Percentiles rank a stretch among this genome's conserved stretches.
phyloP scores from a whole-genome alignment of 108 stramenopile species.

The Ochromonas danica region DNA sequence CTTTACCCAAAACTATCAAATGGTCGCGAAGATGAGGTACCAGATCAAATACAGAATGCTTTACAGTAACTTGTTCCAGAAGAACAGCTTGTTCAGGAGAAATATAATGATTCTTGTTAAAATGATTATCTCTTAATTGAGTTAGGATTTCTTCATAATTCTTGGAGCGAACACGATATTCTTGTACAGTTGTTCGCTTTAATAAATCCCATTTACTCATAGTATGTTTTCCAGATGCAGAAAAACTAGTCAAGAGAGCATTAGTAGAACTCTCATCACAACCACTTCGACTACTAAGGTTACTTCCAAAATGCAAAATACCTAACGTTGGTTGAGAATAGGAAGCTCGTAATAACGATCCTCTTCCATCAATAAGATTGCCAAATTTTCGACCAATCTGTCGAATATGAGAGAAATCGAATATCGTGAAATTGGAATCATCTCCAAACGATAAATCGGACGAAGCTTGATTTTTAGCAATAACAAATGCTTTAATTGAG shows the following conservation, averaged over 20 bases:
- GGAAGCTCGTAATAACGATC: no score
- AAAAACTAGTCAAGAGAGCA: background rate
- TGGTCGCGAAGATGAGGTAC: background rate
- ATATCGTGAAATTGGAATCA: no score
- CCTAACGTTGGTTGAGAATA: no score
- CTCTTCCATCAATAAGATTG: background rate
- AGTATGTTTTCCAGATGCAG: background rate
- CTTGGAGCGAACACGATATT: background rate
- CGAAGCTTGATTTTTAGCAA: conserved; percentile 25
- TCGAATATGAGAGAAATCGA: background rate
- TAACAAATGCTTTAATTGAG: conserved; percentile 27
- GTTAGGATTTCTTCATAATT: conserved; percentile 15
- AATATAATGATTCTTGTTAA: background rate
- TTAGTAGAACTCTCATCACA: background rate
- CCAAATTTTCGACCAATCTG: background rate
- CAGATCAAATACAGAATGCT: background rate
- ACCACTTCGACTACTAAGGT: background rate
- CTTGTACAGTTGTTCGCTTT: background rate
- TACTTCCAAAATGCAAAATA: no score
- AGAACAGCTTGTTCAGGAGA: background rate
- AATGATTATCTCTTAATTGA: conserved; percentile 20
- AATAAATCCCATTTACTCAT: background rate
- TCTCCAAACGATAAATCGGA: conserved; percentile 31
- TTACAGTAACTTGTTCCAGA: background rate
- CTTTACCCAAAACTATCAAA: conserved; percentile 11